A percentile compares a stretch with the other conserved stretches of the same genome.
These are phyloP conservation scores for Bimuria novae-zelandiae DNA, from an alignment of 2,329 filamentous ascomycete species.

Conservation along the genomic window DNA sequence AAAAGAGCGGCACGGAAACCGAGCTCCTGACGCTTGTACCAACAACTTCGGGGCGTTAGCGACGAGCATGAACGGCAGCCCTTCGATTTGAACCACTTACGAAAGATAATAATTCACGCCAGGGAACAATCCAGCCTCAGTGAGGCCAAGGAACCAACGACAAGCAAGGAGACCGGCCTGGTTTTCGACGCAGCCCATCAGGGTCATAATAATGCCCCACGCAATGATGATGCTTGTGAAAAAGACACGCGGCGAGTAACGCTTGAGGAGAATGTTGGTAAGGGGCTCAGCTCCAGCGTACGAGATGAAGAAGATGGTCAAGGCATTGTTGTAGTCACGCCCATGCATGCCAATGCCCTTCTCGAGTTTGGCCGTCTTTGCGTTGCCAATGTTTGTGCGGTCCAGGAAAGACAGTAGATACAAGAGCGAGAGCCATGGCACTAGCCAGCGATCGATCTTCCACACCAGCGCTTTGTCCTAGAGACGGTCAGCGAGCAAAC, in stretches of 20 bases:
- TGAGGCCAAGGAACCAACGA: slow-evolving; percentile 45
- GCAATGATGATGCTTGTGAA: slow-evolving; percentile 53
- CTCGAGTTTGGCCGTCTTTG: slow-evolving; percentile 42
- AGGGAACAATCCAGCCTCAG: slow-evolving; percentile 46
- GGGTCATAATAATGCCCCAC: slow-evolving; percentile 56
- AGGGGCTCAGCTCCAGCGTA: slow-evolving; percentile 57
- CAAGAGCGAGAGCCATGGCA: slow-evolving; percentile 48
- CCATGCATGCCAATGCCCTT: slow-evolving; percentile 45
- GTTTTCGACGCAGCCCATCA: slow-evolving; percentile 54
- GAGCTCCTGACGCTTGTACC: slow-evolving; percentile 60
- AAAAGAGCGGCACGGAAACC: slow-evolving; percentile 62
- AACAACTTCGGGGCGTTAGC: slow-evolving; percentile 44
- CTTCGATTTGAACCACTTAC: slow-evolving; percentile 36
- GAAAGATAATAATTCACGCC: slow-evolving; percentile 61
- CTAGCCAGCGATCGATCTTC: slow-evolving; percentile 49
- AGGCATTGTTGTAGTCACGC: slow-evolving; percentile 66
- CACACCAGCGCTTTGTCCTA: slow-evolving; percentile 46
- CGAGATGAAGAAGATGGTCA: slow-evolving; percentile 68
- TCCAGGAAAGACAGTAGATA: slow-evolving; percentile 50
- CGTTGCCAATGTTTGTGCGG: slow-evolving; percentile 53
- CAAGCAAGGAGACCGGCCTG: slow-evolving; percentile 41
- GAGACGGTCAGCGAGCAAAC: slow-evolving; percentile 17
- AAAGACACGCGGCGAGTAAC: slow-evolving; percentile 57
- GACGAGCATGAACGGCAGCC: background rate
- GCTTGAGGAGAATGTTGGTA: slow-evolving; percentile 66